Evolutionary conservation across 352 stramenopile genomes (phyloP), one percentile per base, ranked within the genome.

Genomic region (Bremia lactucae): DNA sequence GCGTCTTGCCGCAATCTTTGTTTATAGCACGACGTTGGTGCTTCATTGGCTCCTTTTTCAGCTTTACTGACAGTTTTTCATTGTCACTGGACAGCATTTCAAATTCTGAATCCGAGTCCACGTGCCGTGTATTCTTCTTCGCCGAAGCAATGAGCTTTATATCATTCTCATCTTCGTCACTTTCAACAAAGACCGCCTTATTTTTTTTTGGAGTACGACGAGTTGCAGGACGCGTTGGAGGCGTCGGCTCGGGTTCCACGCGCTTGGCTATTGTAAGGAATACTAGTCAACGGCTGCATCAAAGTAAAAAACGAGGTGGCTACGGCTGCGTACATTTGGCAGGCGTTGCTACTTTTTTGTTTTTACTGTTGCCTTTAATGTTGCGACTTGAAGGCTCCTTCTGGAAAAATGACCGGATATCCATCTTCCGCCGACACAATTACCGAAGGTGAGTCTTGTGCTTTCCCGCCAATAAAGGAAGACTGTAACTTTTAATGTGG

Each of bases 351-450:
- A 31, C 24, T 29, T 74, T 62, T 45, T 67, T 66, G 20, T 45
- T 49, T 13, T 36, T 54, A 10, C 20, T 29, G 21, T 39, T 49
- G 18, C 40, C 49, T 13, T 21, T 16, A 21, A 21, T 40, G 31
- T 21, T 49, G 18, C 33, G 43, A 8, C 55, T 46, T 5, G 48
- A 24, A 36, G 57, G 43, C 38, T 79, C 74, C 40, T 83, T 67
- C 42, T 68, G 42, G 55, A 93, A 93, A 46, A 93, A 93, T 45
- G 72, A 76, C 39, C 80, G 77, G 49, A 93, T 93, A 60, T 93
- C 80, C 80, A 93, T 63, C 13, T 21, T 34, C n/a, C 26, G 41
- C 34, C 23, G 41, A 29, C 46, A 43, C 46, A 23, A 49, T 31
- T 18, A 15, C 8, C 23, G 26, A 10, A 45, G 49, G 46, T 49